phyloP scores from a whole-genome alignment of 768 basidiomycete genomes.

The Termitomyces sp. region DNA sequence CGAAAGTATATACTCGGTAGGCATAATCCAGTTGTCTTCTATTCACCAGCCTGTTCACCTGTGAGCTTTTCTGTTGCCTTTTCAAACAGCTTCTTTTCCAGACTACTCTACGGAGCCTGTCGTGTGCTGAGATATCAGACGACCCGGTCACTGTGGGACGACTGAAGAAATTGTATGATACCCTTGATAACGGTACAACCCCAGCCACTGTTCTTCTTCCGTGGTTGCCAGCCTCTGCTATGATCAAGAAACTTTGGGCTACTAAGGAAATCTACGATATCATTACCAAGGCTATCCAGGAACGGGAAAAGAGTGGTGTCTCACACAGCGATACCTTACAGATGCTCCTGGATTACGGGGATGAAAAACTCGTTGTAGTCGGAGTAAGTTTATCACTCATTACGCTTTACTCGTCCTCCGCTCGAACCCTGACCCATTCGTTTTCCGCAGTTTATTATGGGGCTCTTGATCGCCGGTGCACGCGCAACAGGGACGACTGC shows the following conservation, averaged over 20 bases:
- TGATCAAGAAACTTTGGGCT: conserved; percentile 66
- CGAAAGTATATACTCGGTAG: conserved; percentile 63
- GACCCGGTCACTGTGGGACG: conserved; percentile 58
- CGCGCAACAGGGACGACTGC: conserved; percentile 78
- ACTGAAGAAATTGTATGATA: conserved; percentile 64
- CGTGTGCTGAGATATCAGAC: conserved; percentile 68
- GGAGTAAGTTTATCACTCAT: conserved; percentile 45
- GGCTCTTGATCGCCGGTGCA: conserved; percentile 75
- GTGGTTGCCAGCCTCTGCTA: conserved; percentile 73
- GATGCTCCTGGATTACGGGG: conserved; percentile 66
- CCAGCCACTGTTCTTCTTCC: conserved; percentile 71
- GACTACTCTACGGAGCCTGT: conserved; percentile 63
- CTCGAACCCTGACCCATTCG: background rate
- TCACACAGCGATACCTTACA: conserved; percentile 67
- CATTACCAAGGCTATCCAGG: conserved; percentile 50
- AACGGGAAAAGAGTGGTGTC: conserved; percentile 54
- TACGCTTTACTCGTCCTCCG: background rate
- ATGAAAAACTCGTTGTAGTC: conserved; percentile 65
- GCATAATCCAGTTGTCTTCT: conserved; percentile 14
- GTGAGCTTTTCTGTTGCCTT: conserved; percentile 3
- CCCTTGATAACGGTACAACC: conserved; percentile 66
- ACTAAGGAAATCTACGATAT: conserved; percentile 79
- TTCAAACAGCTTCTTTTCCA: conserved; percentile 62
- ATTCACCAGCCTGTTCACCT: background rate
- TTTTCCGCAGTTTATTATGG: conserved; percentile 68